Percentiles rank a stretch among this genome's conserved stretches.
These are phyloP conservation scores for Auriscalpium orientale DNA, from an alignment of 768 basidiomycete genomes.

Conservation along the genomic window DNA sequence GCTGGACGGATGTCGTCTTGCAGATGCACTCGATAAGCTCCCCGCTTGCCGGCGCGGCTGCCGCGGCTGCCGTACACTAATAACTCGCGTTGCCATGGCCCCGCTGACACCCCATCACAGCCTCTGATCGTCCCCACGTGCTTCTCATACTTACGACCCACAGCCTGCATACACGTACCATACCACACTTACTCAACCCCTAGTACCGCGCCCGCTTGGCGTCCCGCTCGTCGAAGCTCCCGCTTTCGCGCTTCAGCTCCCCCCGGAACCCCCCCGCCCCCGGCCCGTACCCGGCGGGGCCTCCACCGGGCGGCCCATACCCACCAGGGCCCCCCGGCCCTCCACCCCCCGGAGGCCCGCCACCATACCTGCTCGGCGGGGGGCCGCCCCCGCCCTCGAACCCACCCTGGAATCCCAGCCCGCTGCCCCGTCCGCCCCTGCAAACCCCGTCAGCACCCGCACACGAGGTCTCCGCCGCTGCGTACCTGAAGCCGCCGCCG, in stretches of 20 bases:
- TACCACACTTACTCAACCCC: not conserved
- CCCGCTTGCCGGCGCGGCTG: no score
- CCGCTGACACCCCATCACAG: not conserved
- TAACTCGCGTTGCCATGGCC: no score
- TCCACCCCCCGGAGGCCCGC: conserved; percentile 20
- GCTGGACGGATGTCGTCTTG: no score
- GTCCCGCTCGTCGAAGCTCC: conserved; percentile 75
- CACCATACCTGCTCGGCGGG: conserved; percentile 32
- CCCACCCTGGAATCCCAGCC: conserved; percentile 10
- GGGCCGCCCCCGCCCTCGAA: conserved; percentile 18
- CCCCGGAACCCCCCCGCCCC: conserved; percentile 43
- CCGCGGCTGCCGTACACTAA: no score
- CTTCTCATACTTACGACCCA: no score
- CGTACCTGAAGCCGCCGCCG: conserved; percentile 23
- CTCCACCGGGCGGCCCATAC: conserved; percentile 18
- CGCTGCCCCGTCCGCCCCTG: conserved; percentile 9
- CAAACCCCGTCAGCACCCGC: not conserved
- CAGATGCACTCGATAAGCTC: no score
- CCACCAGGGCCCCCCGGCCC: conserved; percentile 27
- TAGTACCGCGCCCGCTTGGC: conserved; percentile 73
- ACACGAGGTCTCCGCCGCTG: conserved; percentile 1
- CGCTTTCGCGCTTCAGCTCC: conserved; percentile 58
- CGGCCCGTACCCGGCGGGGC: conserved; percentile 21
- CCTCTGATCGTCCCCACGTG: not conserved
- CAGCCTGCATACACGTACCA: not conserved